Percentiles rank a stretch among this genome's conserved stretches.
Evolutionary conservation across 179 eudicot species (phyloP).

Genomic region (Camellia oleifera): DNA sequence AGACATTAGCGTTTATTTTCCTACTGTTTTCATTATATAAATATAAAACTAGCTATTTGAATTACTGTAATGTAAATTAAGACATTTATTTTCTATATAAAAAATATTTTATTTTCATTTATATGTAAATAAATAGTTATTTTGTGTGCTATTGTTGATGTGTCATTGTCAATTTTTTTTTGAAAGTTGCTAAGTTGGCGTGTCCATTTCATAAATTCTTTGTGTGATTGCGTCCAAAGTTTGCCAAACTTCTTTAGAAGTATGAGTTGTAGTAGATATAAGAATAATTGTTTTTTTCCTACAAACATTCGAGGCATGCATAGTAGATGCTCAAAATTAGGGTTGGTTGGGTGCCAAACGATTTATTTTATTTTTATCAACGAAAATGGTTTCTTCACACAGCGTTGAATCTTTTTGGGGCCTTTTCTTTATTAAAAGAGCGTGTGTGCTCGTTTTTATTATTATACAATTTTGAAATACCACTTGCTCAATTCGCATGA

Average conservation of each 20-base stretch:
- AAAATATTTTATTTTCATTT: too few species aligned
- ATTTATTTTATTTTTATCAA: background rate
- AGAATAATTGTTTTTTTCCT: background rate
- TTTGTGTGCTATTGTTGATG: too few species aligned
- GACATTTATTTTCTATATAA: too few species aligned
- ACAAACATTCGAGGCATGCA: background rate
- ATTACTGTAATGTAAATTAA: too few species aligned
- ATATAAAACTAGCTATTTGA: too few species aligned
- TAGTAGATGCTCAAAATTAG: background rate
- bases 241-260: background rate
- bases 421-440: background rate
- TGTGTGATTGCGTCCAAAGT: background rate
- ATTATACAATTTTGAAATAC: background rate
- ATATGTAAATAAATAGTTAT: too few species aligned
- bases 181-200: background rate
- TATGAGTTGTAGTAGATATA: background rate
- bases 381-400: background rate
- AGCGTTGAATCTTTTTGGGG: background rate
- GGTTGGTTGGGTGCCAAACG: background rate
- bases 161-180: background rate
- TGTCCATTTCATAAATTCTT: background rate
- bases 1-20: too few species aligned
- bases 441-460: background rate
- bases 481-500: too few species aligned
- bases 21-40: too few species aligned